Evolutionary conservation across 2,329 filamentous ascomycete species (phyloP).

Genomic region (Periconia sp.): DNA sequence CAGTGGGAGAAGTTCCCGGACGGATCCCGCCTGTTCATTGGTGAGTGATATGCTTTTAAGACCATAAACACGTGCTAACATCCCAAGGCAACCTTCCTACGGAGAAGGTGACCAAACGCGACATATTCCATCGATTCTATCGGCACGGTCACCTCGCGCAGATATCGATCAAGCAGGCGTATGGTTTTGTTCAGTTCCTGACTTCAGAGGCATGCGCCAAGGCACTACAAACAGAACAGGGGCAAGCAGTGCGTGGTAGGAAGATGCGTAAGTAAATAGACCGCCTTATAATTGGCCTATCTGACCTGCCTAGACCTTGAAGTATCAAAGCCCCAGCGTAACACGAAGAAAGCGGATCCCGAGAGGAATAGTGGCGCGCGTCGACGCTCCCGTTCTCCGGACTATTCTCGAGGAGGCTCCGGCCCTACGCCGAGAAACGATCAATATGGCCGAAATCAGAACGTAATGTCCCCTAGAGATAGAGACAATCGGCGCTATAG

Average conservation of each 20-base stretch:
- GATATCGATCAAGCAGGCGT: conserved; percentile 94
- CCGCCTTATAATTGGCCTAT: background rate
- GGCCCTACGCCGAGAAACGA: conserved; percentile 56
- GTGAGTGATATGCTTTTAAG: conserved; percentile 54
- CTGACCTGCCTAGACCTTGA: conserved; percentile 73
- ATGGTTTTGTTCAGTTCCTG: conserved; percentile 95
- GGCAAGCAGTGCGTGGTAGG: conserved; percentile 80
- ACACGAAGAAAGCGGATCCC: conserved; percentile 64
- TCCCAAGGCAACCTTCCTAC: conserved; percentile 82
- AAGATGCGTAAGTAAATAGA: conserved; percentile 77
- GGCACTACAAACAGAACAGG: conserved; percentile 80
- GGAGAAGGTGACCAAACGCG: conserved; percentile 90
- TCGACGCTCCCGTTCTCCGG: conserved; percentile 68
- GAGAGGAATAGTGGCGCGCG: conserved; percentile 42
- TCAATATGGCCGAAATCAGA: conserved; percentile 44
- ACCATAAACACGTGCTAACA: conserved; percentile 16
- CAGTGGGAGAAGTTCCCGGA: conserved; percentile 82
- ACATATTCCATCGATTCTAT: conserved; percentile 91
- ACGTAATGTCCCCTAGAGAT: conserved; percentile 46
- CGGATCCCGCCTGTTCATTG: conserved; percentile 80
- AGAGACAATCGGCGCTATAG: conserved; percentile 61
- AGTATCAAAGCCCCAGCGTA: conserved; percentile 86
- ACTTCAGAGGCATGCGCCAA: conserved; percentile 73
- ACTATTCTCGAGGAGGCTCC: conserved; percentile 57
- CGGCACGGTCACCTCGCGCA: conserved; percentile 86